Evolutionary conservation across 1,284 basidiomycete species (phyloP).

Genomic region (Rhizoctonia solani): DNA sequence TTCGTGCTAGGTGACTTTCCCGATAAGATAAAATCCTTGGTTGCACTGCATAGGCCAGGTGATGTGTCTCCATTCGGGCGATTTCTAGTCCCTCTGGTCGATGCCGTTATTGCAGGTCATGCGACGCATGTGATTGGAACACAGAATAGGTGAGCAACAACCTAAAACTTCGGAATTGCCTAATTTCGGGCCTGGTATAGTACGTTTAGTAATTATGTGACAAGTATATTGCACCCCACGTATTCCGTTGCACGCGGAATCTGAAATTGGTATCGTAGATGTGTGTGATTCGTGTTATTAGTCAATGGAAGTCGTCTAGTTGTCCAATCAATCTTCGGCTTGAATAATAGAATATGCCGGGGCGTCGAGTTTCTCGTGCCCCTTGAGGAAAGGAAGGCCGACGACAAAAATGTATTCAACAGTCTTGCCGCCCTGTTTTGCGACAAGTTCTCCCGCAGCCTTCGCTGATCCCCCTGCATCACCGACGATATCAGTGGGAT

Average conservation of each 20-base stretch:
- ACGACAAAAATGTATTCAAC: slow-evolving; percentile 96
- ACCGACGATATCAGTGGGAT: neutral
- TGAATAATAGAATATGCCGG: slow-evolving; percentile 86
- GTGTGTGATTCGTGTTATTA: neutral
- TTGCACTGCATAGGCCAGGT: slow-evolving; percentile 52
- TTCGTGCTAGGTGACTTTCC: slow-evolving; percentile 65
- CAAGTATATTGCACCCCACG: slow-evolving; percentile 1
- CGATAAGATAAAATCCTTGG: slow-evolving; percentile 48
- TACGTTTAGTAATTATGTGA: slow-evolving; percentile 28
- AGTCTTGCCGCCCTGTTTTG: slow-evolving; percentile 79
- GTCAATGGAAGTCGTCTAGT: neutral
- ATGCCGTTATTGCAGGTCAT: slow-evolving; percentile 61
- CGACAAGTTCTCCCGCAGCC: slow-evolving; percentile 90
- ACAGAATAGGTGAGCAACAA: neutral
- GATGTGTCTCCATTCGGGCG: slow-evolving; percentile 58
- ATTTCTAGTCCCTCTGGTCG: slow-evolving; percentile 65
- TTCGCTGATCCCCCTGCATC: slow-evolving; percentile 85
- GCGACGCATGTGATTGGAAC: slow-evolving; percentile 22
- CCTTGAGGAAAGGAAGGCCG: slow-evolving; percentile 84
- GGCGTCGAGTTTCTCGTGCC: slow-evolving; percentile 77
- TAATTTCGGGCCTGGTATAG: neutral
- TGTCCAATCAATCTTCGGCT: slow-evolving; percentile 60
- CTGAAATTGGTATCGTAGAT: neutral
- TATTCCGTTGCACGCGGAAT: neutral
- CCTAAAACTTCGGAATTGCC: neutral